Evolutionary conservation across 352 stramenopile species (phyloP).

Genomic region (Globisporangium cederbergense): DNA sequence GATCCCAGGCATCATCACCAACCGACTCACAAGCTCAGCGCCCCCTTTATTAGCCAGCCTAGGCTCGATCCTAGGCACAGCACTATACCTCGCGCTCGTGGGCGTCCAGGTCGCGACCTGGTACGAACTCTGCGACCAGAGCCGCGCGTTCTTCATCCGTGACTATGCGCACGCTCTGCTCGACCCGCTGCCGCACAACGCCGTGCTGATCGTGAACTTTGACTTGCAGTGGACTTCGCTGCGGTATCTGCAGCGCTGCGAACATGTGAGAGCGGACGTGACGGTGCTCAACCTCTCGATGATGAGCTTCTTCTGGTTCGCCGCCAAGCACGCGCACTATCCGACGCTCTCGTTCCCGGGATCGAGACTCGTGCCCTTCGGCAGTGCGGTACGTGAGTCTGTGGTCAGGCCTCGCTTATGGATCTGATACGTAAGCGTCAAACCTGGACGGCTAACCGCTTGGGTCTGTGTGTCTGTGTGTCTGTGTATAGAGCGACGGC

Average conservation of each 20-base stretch:
- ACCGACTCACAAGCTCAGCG: background rate
- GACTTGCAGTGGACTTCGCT: conserved; percentile 91
- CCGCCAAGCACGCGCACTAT: conserved; percentile 70
- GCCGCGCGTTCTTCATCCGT: conserved; percentile 63
- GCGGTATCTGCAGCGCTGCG: conserved; percentile 90
- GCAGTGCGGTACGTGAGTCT: conserved; percentile 19
- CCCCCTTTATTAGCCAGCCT: background rate
- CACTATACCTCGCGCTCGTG: conserved; percentile 22
- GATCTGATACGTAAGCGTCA: background rate
- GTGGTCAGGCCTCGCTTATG: no score
- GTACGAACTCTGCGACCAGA: conserved; percentile 49
- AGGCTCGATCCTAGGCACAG: background rate
- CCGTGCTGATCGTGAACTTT: conserved; percentile 90
- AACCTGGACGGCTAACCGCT: background rate
- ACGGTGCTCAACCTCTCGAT: conserved; percentile 88
- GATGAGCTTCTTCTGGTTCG: conserved; percentile 88
- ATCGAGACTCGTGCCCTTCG: conserved; percentile 36
- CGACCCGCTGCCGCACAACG: conserved; percentile 70
- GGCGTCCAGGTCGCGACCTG: conserved; percentile 33
- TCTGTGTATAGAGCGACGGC: conserved; percentile 28
- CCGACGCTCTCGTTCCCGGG: conserved; percentile 61
- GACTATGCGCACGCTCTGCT: conserved; percentile 87
- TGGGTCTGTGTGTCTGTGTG: background rate
- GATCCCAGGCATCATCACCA: background rate
- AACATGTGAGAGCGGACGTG: conserved; percentile 66